Evolutionary conservation across 1,284 basidiomycete species (phyloP).

Genomic region (Sporisorium scitamineum): DNA sequence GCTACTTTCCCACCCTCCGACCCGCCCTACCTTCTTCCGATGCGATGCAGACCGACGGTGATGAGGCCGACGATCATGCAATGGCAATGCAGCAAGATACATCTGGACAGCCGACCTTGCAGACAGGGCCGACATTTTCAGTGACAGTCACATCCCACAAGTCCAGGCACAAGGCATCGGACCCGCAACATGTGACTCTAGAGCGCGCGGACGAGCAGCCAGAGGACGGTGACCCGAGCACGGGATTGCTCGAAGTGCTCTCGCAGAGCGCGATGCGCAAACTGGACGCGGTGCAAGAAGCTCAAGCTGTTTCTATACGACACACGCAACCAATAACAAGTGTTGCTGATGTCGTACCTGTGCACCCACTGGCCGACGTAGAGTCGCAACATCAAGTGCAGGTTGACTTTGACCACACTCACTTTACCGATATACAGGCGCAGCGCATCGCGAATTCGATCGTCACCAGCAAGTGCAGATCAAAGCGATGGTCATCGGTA

Average conservation of each 20-base stretch:
- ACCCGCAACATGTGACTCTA: not conserved
- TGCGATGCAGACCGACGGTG: not conserved
- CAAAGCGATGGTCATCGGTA: conserved; percentile 11
- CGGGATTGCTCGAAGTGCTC: conserved; percentile 32
- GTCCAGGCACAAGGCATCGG: not conserved
- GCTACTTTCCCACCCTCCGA: conserved; percentile 38
- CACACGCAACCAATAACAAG: not conserved
- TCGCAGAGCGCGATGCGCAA: conserved; percentile 36
- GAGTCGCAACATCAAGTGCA: conserved; percentile 8
- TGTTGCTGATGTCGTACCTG: not conserved
- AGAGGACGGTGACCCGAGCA: conserved; percentile 18
- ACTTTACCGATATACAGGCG: conserved; percentile 12
- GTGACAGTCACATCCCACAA: not conserved
- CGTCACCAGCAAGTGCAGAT: not conserved
- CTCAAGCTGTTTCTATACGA: not conserved
- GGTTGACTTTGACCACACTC: conserved; percentile 14
- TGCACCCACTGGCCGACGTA: too few relatives aligned
- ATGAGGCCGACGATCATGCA: not conserved
- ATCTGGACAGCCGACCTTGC: not conserved
- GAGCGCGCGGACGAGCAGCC: not conserved
- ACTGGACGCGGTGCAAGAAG: not conserved
- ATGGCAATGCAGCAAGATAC: not conserved
- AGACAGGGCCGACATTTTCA: not conserved
- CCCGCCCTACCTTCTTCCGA: not conserved
- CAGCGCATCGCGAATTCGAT: conserved; percentile 13